Conservation (phyloP, 371 early-diverging fungal species). For the Saksenaea vasiformis region DNA sequence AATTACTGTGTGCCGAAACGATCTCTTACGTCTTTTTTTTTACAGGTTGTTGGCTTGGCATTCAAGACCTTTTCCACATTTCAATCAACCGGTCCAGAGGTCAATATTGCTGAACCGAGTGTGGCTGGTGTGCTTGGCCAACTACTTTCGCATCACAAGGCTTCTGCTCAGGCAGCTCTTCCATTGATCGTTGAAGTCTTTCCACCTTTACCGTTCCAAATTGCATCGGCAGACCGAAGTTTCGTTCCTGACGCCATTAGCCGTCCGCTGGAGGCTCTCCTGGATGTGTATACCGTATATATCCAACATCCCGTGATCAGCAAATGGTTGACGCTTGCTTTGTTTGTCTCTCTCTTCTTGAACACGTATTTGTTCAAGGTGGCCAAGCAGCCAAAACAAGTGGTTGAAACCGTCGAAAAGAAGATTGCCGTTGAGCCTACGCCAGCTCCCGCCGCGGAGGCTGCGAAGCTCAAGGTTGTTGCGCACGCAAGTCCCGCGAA, state of each 20-base stretch:
- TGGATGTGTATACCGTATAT: slow-evolving; percentile 50
- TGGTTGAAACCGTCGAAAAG: not conserved
- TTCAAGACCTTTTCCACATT: slow-evolving; percentile 62
- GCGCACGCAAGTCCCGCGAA: not conserved
- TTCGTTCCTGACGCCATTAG: slow-evolving; percentile 36
- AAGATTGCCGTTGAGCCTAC: not conserved
- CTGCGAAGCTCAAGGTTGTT: not conserved
- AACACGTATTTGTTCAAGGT: slow-evolving; percentile 64
- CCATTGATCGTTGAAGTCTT: slow-evolving; percentile 54
- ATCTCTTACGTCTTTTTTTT: too few species aligned
- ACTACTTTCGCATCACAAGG: slow-evolving; percentile 34
- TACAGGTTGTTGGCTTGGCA: slow-evolving; percentile 26
- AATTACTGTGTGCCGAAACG: too few species aligned
- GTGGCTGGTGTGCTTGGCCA: slow-evolving; percentile 37
- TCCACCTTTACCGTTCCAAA: slow-evolving; percentile 45
- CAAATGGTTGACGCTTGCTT: slow-evolving; percentile 53
- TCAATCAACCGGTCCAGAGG: slow-evolving; percentile 40
- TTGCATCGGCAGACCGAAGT: slow-evolving; percentile 10
- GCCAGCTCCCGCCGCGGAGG: not conserved
- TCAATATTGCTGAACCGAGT: slow-evolving; percentile 34
- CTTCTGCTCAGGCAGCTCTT: slow-evolving; percentile 22
- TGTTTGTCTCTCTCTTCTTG: slow-evolving; percentile 55
- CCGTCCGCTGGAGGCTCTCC: slow-evolving; percentile 39
- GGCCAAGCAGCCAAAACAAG: slow-evolving; percentile 41
- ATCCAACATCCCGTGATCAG: slow-evolving; percentile 64